Evolutionary conservation across 495 filamentous ascomycete species (phyloP), one percentile per base, ranked within the genome.

Genomic region (Daldinia vernicosa): DNA sequence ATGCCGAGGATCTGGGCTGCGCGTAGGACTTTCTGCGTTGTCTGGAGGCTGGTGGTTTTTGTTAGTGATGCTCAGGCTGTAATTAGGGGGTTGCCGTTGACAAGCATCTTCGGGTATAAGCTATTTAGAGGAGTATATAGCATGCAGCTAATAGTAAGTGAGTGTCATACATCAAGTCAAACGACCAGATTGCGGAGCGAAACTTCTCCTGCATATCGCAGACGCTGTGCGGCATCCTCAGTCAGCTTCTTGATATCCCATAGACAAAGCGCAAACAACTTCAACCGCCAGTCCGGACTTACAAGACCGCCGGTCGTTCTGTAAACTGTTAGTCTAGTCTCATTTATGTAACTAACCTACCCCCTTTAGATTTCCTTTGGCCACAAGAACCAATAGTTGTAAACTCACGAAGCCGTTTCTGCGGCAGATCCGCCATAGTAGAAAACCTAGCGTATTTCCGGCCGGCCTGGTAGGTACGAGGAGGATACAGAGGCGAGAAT

Each of bases 161-260:
- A 39, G 32, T 8, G 27, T 30, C 66, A 45, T 84, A 93, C 91
- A 97, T 83, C 75, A 91, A 92, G 52, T 91, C 83, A 74, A 93
- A 97, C 77, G 96, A 89, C 78, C 88, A 86, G 76, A 99, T 96
- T 43, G 88, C 88, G 4, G 83, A 80, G 47, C 93, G 87, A 83
- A 99, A 99, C 77, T 92, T 94, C 69, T 97, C 94, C 85, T 99
- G 95, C 70, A 98, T 86, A 74, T 99, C 95, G 83, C 95, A 99
- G 74, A 99, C 86, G 71, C 95, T 98, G 72, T 33, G 8, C 8
- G 2, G 11, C 43, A n/a, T 30, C 24, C 24, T 11, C 0, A 1
- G 35, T 58, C 24, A 66, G 61, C 55, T 55, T 52, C 28, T 47
- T 17, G 43, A 24, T 15, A 45, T 40, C 37, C 1, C 8, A 17